Evolutionary conservation across 2,329 filamentous ascomycete species (phyloP).

Genomic region (Talaromyces sp.): DNA sequence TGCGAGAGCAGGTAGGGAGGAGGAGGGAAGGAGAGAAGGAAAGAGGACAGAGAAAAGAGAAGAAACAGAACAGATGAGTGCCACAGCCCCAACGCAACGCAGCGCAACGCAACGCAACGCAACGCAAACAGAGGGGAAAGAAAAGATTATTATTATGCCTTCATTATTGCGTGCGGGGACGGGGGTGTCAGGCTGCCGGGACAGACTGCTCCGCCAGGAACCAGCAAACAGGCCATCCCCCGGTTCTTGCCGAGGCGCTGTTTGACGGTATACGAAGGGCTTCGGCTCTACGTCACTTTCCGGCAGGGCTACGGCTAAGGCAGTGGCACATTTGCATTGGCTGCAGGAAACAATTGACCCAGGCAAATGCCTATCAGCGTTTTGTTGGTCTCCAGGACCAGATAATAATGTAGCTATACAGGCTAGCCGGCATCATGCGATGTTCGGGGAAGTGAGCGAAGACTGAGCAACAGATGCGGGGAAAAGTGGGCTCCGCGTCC

Average conservation of each 20-base stretch:
- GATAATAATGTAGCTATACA: background rate
- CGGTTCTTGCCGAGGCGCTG: slow-evolving; percentile 7
- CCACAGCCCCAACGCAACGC: background rate
- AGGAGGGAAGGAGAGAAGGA: background rate
- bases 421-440: background rate
- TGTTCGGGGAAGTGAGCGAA: background rate
- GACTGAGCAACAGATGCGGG: background rate
- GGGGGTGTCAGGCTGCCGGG: background rate
- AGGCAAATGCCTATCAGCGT: background rate
- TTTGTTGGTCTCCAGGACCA: background rate
- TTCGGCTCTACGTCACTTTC: background rate
- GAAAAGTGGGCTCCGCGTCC: background rate
- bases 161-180: slow-evolving; percentile 4
- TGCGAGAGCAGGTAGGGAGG: background rate
- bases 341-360: background rate
- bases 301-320: background rate
- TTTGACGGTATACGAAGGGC: background rate
- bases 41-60: background rate
- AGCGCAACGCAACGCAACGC: background rate
- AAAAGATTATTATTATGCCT: background rate
- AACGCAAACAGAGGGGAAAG: background rate
- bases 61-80: background rate
- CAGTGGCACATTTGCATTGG: background rate
- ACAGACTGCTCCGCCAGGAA: slow-evolving; percentile 10
- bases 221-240: background rate